Evolutionary conservation across 768 basidiomycete species (phyloP).

Genomic region (Zangia roseola): DNA sequence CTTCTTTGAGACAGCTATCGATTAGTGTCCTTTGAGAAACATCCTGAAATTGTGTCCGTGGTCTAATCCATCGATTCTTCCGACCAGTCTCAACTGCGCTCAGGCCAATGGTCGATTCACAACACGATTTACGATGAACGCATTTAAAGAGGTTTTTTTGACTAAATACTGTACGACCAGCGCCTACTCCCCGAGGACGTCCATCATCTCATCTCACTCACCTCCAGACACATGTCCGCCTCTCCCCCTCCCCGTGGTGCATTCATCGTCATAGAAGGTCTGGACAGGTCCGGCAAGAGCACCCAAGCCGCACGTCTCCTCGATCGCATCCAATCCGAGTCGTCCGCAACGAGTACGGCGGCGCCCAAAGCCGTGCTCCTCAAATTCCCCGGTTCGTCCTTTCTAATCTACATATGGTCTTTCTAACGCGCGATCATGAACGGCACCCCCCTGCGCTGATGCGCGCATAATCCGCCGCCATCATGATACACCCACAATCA

Average conservation of each 20-base stretch:
- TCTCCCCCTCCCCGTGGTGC: slow-evolving; percentile 48
- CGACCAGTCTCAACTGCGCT: too few relatives aligned
- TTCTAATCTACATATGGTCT: too few relatives aligned
- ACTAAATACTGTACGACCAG: too few relatives aligned
- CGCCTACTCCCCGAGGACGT: too few relatives aligned
- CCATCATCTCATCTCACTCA: neutral
- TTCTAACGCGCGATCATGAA: too few relatives aligned
- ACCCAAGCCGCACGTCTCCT: slow-evolving; percentile 75
- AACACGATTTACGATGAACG: too few relatives aligned
- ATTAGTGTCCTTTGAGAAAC: too few relatives aligned
- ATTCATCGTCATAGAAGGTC: slow-evolving; percentile 92
- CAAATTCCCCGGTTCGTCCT: slow-evolving; percentile 82
- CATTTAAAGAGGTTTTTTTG: too few relatives aligned
- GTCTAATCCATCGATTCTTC: too few relatives aligned
- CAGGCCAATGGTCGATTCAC: too few relatives aligned
- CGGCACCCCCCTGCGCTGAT: neutral
- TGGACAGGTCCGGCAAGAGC: slow-evolving; percentile 94
- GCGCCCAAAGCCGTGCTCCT: slow-evolving; percentile 47
- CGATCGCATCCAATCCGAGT: slow-evolving; percentile 43
- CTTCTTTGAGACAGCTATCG: too few relatives aligned
- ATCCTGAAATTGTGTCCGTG: too few relatives aligned
- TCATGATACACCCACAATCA: neutral
- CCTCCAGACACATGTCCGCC: slow-evolving; percentile 1
- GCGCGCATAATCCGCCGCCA: neutral
- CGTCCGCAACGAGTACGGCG: neutral